Evolutionary conservation across 208 protist species (phyloP), one percentile per base, ranked within the genome.

Genomic region (Leishmania mexicana): DNA sequence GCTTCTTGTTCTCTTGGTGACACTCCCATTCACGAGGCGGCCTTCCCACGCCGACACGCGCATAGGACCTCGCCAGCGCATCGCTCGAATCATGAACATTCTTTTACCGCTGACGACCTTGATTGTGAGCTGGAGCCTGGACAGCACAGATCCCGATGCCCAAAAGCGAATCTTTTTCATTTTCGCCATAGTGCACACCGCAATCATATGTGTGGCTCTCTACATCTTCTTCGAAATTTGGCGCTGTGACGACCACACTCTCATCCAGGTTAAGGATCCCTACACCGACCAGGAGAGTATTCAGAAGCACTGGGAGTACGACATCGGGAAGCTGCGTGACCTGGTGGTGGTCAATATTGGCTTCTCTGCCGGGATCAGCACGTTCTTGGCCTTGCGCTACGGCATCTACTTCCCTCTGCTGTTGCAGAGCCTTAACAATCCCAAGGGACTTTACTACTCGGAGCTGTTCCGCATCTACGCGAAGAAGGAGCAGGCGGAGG

Each of bases 371-470:
- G 87, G 47, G 24, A 65, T 96, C 74, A 88, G 88, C 76, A 64
- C 88, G 51, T 92, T 96, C 68, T 64, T 94, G 17, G 85, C 89
- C 15, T 79, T 47, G 5, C 85, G 88, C 68, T 97, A 87, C 80
- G 86, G 84, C 57, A 88, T 93, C 45, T 74, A 87, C 13, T 93
- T 96, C 72, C 92, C 94, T n/a, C 87, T 97, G 47, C 78, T 98
- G n/a, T 74, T 97, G 31, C 95, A 98, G 89, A 93, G 90, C 79
- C 47, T 96, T 40, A 94, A 85, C 78, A 97, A 97, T 87, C 94
- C 95, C 21, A 84, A 88, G 68, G 81, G 83, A 11, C 28, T 97
- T 6, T 98, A 90, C 73, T 72, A 89, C 54, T 89, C 79, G 13
- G 88, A 92, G 80, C 84, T 98, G 58, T 90, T 92, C 65, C 89